These are phyloP conservation scores for Hymenoscyphus infarciens DNA, from an alignment of 2,329 filamentous ascomycete genomes.

Conservation along the genomic window DNA sequence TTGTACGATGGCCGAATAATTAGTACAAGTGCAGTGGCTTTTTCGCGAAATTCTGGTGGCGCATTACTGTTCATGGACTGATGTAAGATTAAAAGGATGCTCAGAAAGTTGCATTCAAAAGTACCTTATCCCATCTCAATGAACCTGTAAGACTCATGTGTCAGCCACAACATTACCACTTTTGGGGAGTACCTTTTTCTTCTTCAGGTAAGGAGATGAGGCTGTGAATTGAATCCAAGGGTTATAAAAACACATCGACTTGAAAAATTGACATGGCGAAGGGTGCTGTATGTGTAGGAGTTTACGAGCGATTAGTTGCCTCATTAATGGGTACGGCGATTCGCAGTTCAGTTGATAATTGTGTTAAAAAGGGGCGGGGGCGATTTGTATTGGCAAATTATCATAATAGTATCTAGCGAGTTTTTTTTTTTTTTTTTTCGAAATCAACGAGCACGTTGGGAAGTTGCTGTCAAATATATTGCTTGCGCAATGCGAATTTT, in stretches of 20 bases:
- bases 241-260: neutral
- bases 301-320: constrained; percentile 26
- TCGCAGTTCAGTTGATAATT: constrained; percentile 14
- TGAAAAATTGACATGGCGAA: neutral
- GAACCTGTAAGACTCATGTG: constrained; percentile 5
- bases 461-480: constrained; percentile 29
- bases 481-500: constrained; percentile 23
- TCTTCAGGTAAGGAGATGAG: neutral
- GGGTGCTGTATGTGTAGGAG: neutral
- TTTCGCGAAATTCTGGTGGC: neutral
- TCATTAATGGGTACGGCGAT: constrained; percentile 21
- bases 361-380: constrained; percentile 13
- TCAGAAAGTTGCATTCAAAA: neutral
- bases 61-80: neutral
- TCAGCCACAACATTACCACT: neutral
- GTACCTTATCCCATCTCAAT: neutral
- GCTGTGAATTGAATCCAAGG: neutral
- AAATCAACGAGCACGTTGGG: constrained; percentile 32
- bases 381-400: constrained; percentile 26
- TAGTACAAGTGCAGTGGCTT: neutral
- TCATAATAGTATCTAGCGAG: constrained; percentile 23
- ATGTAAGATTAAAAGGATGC: neutral
- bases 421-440: no score
- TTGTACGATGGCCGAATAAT: neutral
- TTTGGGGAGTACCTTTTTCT: neutral